Conservation (phyloP, 164 flowering plant genomes). For the Vitis rupestris region DNA sequence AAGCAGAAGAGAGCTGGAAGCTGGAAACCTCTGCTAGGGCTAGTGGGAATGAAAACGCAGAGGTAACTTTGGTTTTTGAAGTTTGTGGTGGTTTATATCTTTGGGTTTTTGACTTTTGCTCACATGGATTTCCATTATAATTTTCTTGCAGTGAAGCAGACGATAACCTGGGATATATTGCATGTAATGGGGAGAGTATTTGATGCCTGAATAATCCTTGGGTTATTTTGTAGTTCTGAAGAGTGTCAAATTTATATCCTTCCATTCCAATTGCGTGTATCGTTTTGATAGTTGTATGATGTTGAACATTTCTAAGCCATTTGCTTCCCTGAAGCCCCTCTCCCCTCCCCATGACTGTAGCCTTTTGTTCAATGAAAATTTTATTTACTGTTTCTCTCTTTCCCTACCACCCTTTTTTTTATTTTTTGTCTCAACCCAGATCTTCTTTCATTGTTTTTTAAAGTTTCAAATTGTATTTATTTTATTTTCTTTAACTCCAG, state of each 20-base stretch:
- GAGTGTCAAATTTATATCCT: background rate
- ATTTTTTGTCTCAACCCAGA: too few species aligned
- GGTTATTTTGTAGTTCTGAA: conserved; percentile 1
- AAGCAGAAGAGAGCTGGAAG: conserved; percentile 23
- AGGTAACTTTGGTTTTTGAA: conserved; percentile 12
- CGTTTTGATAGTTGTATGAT: conserved; percentile 3
- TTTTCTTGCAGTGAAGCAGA: conserved; percentile 12
- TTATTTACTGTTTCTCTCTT: too few species aligned
- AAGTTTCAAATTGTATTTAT: too few species aligned
- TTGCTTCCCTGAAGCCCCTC: conserved; percentile 2
- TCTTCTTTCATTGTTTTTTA: too few species aligned
- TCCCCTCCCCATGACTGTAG: background rate
- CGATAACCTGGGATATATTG: background rate
- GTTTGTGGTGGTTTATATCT: background rate
- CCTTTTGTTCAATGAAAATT: too few species aligned
- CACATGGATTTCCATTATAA: background rate
- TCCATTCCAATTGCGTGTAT: conserved; percentile 1
- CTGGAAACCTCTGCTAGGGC: conserved; percentile 21
- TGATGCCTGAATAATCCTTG: background rate
- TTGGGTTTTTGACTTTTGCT: background rate
- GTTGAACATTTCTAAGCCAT: background rate
- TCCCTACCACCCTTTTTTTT: too few species aligned
- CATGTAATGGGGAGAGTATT: background rate
- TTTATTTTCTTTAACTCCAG: too few species aligned
- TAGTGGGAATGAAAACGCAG: conserved; percentile 27